Evolutionary conservation across 768 basidiomycete species (phyloP), one percentile per base, ranked within the genome.

Genomic region (Rickenella mellea): DNA sequence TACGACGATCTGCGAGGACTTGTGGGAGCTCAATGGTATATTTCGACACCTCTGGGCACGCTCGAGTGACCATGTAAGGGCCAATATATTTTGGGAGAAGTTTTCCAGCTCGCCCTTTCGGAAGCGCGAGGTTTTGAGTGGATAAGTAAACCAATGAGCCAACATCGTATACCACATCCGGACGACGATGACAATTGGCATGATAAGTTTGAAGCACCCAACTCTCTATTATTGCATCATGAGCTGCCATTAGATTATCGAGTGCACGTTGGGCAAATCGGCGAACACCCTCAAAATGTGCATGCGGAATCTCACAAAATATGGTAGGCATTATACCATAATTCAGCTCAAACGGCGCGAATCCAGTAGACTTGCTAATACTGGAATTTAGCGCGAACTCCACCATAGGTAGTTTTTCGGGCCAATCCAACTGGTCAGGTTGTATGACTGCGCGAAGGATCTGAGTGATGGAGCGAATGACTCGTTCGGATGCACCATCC

Each of bases 361-460:
- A 68, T n/a, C 53, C 48, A 0, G 66, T 69, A 0, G 61, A 55
- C 2, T 52, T 40, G 26, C 54, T 59, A 0, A 50, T 41, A 22
- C 56, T 51, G 1, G 52, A 50, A 45, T 63, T 71, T 5, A 68
- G 57, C 0, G 66, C 66, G 47, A 70, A 69, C 42, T 69, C 64
- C 0, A 56, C 52, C 38, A 63, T 39, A 2, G 60, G 61, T 1
- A 65, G 7, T 6, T 52, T 49, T 0, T 55, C 43, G 19, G 29
- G n/a, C 47, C 47, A 48, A 30, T 30, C 15, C n/a, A n/a, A 25
- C 25, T 55, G 53, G 22, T 51, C 45, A 9, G 49, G 47, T 3
- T 10, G 2, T 11, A 55, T 40, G 2, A 36, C 12, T 1, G 17
- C 11, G 1, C 49, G 25, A 4, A 53, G 38, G 3, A 55, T 51